These are phyloP conservation scores for Sanghuangporus baumii DNA, from an alignment of 1,284 basidiomycete genomes.

Conservation along the genomic window DNA sequence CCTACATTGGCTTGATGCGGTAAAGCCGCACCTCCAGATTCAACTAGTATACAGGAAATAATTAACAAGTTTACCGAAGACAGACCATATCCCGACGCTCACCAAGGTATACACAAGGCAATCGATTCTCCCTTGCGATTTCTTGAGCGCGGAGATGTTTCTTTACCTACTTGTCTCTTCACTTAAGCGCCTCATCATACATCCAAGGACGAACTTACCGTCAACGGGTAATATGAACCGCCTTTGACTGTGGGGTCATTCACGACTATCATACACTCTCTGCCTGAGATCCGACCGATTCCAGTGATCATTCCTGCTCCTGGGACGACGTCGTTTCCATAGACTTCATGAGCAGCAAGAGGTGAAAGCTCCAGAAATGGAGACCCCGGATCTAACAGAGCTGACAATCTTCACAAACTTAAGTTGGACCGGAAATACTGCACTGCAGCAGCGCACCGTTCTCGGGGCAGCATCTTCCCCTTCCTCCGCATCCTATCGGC, in stretches of 20 bases:
- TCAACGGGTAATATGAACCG: conserved; percentile 89
- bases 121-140: conserved; percentile 82
- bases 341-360: conserved; percentile 85
- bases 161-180: conserved; percentile 59
- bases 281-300: conserved; percentile 74
- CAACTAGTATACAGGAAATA: conserved; percentile 46
- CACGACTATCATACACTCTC: conserved; percentile 85
- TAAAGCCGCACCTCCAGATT: conserved; percentile 90
- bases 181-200: conserved; percentile 5
- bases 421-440: not conserved
- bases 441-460: conserved; percentile 51
- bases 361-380: conserved; percentile 89
- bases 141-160: conserved; percentile 94
- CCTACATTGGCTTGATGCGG: conserved; percentile 86
- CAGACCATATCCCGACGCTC: conserved; percentile 18
- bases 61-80: not conserved
- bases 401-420: conserved; percentile 42
- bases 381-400: conserved; percentile 78
- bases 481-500: conserved; percentile 72
- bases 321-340: conserved; percentile 73
- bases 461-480: conserved; percentile 83
- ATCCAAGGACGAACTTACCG: conserved; percentile 41
- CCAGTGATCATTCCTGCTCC: conserved; percentile 91
- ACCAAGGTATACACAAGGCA: conserved; percentile 94
- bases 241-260: conserved; percentile 96